phyloP scores from a whole-genome alignment of 129 eudicot genomes.

The Helichrysum umbraculigerum region DNA sequence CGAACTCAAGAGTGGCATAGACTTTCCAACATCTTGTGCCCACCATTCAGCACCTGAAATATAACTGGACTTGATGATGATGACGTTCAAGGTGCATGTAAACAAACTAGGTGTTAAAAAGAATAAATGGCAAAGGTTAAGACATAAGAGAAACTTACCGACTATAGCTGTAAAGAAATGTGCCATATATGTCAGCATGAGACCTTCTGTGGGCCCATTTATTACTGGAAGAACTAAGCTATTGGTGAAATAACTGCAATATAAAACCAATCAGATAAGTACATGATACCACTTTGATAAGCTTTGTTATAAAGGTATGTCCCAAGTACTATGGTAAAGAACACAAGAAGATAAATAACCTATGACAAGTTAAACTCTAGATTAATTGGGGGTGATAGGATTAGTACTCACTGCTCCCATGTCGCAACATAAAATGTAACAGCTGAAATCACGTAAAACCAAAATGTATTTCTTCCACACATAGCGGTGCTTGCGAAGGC shows the following conservation, averaged over 20 bases:
- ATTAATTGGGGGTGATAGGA: not conserved
- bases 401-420: slow-evolving; percentile 68
- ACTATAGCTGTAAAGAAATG: slow-evolving; percentile 72
- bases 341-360: not conserved
- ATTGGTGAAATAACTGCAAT: slow-evolving; percentile 74
- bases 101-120: not conserved
- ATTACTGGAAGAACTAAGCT: slow-evolving; percentile 66
- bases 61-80: not conserved
- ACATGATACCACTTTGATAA: not conserved
- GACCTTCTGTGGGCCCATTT: slow-evolving; percentile 21
- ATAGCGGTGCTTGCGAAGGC: slow-evolving; percentile 88
- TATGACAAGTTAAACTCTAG: not conserved
- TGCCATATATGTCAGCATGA: slow-evolving; percentile 33
- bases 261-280: not conserved
- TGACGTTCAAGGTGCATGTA: not conserved
- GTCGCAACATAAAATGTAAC: slow-evolving; percentile 80
- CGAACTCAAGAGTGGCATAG: not conserved
- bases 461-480: slow-evolving; percentile 70
- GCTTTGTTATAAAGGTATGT: not conserved
- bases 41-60: slow-evolving; percentile 11
- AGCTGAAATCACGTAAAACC: slow-evolving; percentile 88
- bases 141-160: slow-evolving; percentile 38
- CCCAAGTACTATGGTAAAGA: not conserved
- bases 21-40: slow-evolving; percentile 15
- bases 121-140: not conserved